Evolutionary conservation across 352 stramenopile genomes (phyloP), one percentile per base, ranked within the genome.

Genomic region (Pythium myriotylum): DNA sequence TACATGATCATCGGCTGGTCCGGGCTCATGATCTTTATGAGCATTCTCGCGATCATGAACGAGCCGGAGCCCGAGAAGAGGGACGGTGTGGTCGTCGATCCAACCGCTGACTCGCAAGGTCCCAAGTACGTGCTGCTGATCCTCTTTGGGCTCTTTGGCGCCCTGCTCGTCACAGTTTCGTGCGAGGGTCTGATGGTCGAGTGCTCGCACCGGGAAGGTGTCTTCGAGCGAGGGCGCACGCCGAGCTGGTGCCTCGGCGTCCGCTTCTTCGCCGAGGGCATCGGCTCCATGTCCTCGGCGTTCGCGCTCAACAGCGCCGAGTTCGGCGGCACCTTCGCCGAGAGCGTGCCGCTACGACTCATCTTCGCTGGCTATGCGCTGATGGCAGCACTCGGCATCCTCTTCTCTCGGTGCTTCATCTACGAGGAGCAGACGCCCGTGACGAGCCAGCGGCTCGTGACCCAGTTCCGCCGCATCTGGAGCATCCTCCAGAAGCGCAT

Each of bases 1-100:
- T 73, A 73, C 49, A 70, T 73, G 19, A 48, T 67, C 27, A 66
- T 73, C 49, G 66, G 66, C 13, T 69, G 54, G 55, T 12, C 24
- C 12, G 29, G 56, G 17, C 35, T 60, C 19, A 43, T 41, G 22
- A 8, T 46, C 10, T 62, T 67, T 33, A 59, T 71, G 56, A 13
- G 40, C 24, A 37, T 48, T 2, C 51, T 71, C 46, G 46, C 64
- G 1, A 27, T 43, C 39, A 62, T 67, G 53, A 33, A 42, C 32
- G 47, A 57, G 19, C 43, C 43, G 3, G 17, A 14, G 43, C 43
- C 43, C 19, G 5, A 50, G 10, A 14, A n/a, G 14, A 8, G 27
- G 1, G 52, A 24, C 20, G 23, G 16, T 2, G 24, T 24, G 55
- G 55, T 20, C 24, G 40, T 29, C 16, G 27, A 17, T 26, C 37